Conservation (phyloP, 2,329 filamentous ascomycete species). For the Fonsecaea pedrosoi region DNA sequence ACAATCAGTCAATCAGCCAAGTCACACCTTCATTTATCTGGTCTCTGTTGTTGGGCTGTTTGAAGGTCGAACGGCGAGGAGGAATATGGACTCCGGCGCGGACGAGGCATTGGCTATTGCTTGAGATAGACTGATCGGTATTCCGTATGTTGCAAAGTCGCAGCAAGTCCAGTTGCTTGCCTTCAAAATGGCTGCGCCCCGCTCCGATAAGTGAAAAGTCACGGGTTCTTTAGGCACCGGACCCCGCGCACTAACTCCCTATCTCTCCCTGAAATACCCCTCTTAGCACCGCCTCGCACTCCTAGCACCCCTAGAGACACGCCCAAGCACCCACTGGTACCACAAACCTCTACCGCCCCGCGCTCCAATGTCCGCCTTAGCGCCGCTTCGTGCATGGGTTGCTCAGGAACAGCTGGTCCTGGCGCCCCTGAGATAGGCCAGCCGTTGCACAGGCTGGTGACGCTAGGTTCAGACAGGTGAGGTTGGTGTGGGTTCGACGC, state of each 20-base stretch:
- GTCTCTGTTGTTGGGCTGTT: not conserved
- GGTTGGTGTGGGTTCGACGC: not conserved
- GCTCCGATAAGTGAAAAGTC: conserved; percentile 1
- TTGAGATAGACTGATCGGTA: no score
- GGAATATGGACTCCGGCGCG: not conserved
- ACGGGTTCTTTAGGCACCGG: conserved; percentile 1
- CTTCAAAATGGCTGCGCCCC: not conserved
- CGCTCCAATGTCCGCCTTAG: conserved; percentile 21
- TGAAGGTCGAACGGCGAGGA: not conserved
- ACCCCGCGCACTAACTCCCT: conserved; percentile 10
- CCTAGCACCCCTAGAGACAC: not conserved
- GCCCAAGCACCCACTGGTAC: not conserved
- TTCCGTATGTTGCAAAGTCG: no score
- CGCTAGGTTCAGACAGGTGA: conserved; percentile 16
- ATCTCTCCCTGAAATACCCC: not conserved
- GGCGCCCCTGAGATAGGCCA: conserved; percentile 10
- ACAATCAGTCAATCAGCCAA: not conserved
- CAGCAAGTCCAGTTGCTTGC: not conserved
- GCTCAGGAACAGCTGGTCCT: conserved; percentile 25
- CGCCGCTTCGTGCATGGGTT: conserved; percentile 25
- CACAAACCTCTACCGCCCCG: not conserved
- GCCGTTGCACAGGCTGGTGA: not conserved
- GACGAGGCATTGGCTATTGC: not conserved
- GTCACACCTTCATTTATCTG: not conserved
- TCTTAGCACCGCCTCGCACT: not conserved